phyloP scores from a whole-genome alignment of 2,329 filamentous ascomycete genomes.

The Trichophyton simii region DNA sequence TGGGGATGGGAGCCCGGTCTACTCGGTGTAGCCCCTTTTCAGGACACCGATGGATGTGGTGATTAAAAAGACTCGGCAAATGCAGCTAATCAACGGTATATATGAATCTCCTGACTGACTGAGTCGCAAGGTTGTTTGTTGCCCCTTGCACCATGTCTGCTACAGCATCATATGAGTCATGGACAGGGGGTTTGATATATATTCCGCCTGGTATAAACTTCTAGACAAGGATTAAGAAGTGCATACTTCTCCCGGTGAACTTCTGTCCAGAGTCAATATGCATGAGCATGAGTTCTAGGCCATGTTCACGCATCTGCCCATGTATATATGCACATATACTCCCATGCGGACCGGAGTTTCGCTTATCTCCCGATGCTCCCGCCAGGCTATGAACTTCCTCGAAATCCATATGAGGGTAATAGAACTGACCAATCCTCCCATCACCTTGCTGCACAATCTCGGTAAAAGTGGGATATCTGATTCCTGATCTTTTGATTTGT shows the following conservation, averaged over 20 bases:
- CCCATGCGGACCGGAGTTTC: neutral
- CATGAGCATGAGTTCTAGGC: neutral
- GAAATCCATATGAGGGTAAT: neutral
- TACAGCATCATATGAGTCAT: neutral
- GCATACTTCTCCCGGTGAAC: neutral
- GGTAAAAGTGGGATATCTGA: neutral
- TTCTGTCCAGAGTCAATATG: neutral
- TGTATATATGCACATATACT: neutral
- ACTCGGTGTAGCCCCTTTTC: too few relatives aligned
- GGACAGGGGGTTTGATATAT: neutral
- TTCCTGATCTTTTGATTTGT: neutral
- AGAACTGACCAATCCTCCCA: neutral
- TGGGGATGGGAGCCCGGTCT: too few relatives aligned
- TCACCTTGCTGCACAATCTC: neutral
- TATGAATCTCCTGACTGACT: neutral
- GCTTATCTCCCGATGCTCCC: neutral
- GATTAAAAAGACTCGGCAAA: neutral
- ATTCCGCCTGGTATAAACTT: neutral
- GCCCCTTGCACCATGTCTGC: neutral
- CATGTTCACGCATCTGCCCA: neutral
- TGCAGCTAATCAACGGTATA: neutral
- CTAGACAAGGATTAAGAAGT: neutral
- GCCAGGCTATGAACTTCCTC: neutral
- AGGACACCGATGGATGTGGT: neutral
- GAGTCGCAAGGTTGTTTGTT: neutral